Base-by-base conservation (phyloP, 2,329 filamentous ascomycete species). In the Aspergillus sclerotialis region DNA sequence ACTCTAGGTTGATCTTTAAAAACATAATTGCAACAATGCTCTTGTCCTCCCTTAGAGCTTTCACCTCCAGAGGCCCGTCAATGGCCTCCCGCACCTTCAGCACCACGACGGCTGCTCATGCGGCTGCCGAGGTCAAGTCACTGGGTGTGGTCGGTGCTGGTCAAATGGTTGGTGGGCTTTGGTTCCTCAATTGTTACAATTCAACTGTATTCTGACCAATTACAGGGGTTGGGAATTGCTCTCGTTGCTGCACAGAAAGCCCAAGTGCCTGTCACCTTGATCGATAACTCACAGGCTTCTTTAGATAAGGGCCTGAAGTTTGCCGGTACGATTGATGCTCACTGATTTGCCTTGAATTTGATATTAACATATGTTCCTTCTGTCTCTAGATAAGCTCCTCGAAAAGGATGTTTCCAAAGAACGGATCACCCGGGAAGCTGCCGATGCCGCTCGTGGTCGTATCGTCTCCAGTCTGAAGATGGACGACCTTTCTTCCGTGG, bases 111-210 rank as follows among this genome's bases (percentile, higher is more conserved):
- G 66, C 70, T 29, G 70, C 73, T 50, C 78, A 77, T 23, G 19
- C 19, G 43, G 69, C 70, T 40, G 78, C 80, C 36, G 78, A 89
- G 55, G 81, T 98, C 42, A 93, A 89, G 68, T 82, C 77, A 47
- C 68, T 98, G 27, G 92, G 90, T 55, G 90, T 98, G 32, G 74
- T 98, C 55, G 92, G 92, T 46, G 89, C 90, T 34, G 92, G 92
- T 17, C 92, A 96, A 62, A 95, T 96, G 89, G 89, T 94, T 65
- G 55, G 72, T 58, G 42, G 18, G 6, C n/a, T n/a, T n/a, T n/a
- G n/a, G 15, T 18, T 13, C 9, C 23, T 12, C 26, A 28, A 13
- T 28, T 2, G 15, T 12, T 1, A 7, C 11, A 16, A 12, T 24
- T 14, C 10, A 7, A 14, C 10, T 30, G 10, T n/a, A 11, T 30